A percentile compares a stretch with the other conserved stretches of the same genome.
phyloP scores from a whole-genome alignment of 2,329 filamentous ascomycete species.

The Neurospora sp. region DNA sequence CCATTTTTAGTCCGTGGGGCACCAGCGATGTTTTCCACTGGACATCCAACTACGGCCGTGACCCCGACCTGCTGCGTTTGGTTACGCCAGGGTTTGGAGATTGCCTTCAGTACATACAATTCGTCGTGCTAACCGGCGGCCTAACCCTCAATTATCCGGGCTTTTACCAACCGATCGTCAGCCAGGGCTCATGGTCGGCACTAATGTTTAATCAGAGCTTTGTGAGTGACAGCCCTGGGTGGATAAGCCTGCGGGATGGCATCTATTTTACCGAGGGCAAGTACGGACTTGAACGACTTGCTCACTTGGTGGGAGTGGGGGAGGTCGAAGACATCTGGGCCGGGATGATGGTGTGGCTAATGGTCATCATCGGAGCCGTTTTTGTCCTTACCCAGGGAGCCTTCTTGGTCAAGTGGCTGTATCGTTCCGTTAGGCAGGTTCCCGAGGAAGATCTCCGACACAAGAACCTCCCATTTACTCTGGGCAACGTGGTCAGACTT shows the following conservation, averaged over 20 bases:
- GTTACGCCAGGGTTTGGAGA: conserved; percentile 96
- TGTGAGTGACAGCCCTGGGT: conserved; percentile 57
- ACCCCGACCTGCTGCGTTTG: conserved; percentile 80
- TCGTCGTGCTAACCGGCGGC: conserved; percentile 77
- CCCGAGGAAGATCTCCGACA: conserved; percentile 79
- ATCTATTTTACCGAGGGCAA: conserved; percentile 73
- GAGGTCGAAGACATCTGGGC: conserved; percentile 78
- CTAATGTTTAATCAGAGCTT: conserved; percentile 93
- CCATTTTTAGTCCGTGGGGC: conserved; percentile 89
- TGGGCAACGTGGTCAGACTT: conserved; percentile 72
- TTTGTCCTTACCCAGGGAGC: conserved; percentile 64
- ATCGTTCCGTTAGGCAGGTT: conserved; percentile 59
- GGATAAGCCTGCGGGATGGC: conserved; percentile 64
- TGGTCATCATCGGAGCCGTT: conserved; percentile 62
- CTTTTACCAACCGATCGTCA: conserved; percentile 85
- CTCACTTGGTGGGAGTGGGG: conserved; percentile 74
- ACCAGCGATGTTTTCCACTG: conserved; percentile 84
- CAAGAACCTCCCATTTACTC: conserved; percentile 83
- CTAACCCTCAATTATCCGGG: conserved; percentile 84
- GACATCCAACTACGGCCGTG: conserved; percentile 95
- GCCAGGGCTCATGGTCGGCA: conserved; percentile 77
- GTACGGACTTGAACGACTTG: conserved; percentile 71
- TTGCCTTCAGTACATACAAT: conserved; percentile 95
- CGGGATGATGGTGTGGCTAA: conserved; percentile 84
- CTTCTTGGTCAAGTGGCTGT: conserved; percentile 68